A percentile compares a stretch with the other conserved stretches of the same genome.
Conservation (phyloP, 768 basidiomycete genomes). For the Pleurotus salmoneostramineus region DNA sequence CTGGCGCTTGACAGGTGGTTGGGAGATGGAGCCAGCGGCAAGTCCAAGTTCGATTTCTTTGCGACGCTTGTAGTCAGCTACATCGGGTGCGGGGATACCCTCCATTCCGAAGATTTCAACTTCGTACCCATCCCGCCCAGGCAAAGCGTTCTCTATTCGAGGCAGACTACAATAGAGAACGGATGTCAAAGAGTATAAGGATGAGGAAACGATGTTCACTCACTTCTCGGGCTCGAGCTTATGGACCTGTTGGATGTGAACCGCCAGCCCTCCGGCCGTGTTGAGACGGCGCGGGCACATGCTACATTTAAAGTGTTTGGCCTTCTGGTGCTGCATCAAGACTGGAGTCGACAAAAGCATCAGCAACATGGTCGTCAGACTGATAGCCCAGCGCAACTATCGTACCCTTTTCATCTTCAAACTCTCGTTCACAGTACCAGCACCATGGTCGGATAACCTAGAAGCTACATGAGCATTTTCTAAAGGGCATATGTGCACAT, state of each 20-base stretch:
- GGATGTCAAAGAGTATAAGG: neutral
- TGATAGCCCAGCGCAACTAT: slow-evolving; percentile 9
- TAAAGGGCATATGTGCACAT: neutral
- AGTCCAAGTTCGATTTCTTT: slow-evolving; percentile 94
- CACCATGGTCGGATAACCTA: slow-evolving; percentile 92
- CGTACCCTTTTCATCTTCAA: slow-evolving; percentile 97
- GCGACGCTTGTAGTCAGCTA: slow-evolving; percentile 93
- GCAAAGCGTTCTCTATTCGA: slow-evolving; percentile 95
- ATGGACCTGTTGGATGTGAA: slow-evolving; percentile 98
- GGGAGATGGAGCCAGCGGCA: slow-evolving; percentile 74
- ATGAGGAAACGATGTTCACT: slow-evolving; percentile 14
- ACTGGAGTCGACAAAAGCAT: slow-evolving; percentile 41
- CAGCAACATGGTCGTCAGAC: too few relatives aligned
- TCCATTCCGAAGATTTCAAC: slow-evolving; percentile 99
- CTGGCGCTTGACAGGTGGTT: slow-evolving; percentile 77
- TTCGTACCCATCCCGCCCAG: slow-evolving; percentile 96
- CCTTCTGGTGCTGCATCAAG: slow-evolving; percentile 98
- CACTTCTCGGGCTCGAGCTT: slow-evolving; percentile 96
- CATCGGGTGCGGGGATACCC: slow-evolving; percentile 90
- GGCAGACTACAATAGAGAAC: slow-evolving; percentile 42
- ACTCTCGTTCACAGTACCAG: slow-evolving; percentile 99
- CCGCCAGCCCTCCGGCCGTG: slow-evolving; percentile 95
- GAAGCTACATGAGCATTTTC: neutral
- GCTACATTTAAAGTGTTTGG: slow-evolving; percentile 98
- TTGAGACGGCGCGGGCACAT: slow-evolving; percentile 95